Evolutionary conservation across 495 filamentous ascomycete genomes (phyloP).

Genomic region (Pyrenula aspistea): DNA sequence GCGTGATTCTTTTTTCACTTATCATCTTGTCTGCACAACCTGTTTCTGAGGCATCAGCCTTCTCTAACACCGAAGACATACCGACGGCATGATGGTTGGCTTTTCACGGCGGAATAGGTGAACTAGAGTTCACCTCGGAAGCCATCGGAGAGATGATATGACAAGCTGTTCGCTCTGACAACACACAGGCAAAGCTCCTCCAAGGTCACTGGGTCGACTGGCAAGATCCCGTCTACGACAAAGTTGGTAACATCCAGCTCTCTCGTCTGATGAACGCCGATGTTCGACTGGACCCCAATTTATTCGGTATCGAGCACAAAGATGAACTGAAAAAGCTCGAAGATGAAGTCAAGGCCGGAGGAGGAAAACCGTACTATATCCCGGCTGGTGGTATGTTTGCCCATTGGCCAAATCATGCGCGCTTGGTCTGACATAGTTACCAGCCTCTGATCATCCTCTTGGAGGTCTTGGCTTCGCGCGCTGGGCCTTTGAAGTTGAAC

Average conservation of each 20-base stretch:
- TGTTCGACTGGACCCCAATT: conserved; percentile 32
- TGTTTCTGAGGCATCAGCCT: too few species aligned
- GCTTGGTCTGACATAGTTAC: background rate
- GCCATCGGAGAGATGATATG: too few species aligned
- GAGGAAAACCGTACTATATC: conserved; percentile 50
- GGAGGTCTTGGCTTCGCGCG: conserved; percentile 53
- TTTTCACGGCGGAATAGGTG: too few species aligned
- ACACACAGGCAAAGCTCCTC: conserved; percentile 21
- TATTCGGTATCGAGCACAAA: conserved; percentile 51
- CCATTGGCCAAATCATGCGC: too few species aligned
- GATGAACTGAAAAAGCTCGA: conserved; percentile 31
- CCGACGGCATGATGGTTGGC: too few species aligned
- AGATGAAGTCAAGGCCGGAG: conserved; percentile 27
- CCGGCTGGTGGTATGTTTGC: conserved; percentile 33
- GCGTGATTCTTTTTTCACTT: too few species aligned
- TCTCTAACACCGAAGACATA: too few species aligned
- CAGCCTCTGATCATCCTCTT: conserved; percentile 49
- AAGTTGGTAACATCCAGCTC: conserved; percentile 51
- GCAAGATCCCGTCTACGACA: conserved; percentile 34
- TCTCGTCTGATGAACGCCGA: conserved; percentile 50
- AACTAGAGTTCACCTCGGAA: too few species aligned
- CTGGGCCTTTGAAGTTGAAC: conserved; percentile 48
- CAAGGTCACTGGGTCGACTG: conserved; percentile 55
- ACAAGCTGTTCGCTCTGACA: too few species aligned
- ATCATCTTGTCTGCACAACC: too few species aligned